These are phyloP conservation scores for Calonectria pseudoreteaudii DNA, from an alignment of 2,329 filamentous ascomycete genomes.

Conservation along the genomic window DNA sequence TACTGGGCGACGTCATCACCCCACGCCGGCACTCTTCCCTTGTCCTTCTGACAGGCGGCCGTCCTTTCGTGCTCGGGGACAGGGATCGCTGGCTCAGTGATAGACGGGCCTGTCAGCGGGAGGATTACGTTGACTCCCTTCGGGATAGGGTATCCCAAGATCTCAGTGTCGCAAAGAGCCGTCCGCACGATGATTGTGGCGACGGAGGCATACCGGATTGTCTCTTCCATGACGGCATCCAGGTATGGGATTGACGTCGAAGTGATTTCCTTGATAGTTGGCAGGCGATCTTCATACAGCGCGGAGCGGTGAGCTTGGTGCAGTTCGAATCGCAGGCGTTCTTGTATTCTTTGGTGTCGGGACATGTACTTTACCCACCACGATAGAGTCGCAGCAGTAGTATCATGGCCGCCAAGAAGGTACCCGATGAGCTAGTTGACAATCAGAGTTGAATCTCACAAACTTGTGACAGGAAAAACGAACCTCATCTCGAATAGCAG, in stretches of 20 bases:
- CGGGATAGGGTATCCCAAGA: constrained; percentile 49
- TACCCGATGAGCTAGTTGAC: constrained; percentile 40
- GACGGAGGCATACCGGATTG: constrained; percentile 46
- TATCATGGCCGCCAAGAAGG: constrained; percentile 46
- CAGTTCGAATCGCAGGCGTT: constrained; percentile 41
- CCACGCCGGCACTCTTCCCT: constrained; percentile 44
- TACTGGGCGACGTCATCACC: constrained; percentile 46
- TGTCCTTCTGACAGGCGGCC: constrained; percentile 36
- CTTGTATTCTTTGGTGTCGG: constrained; percentile 36
- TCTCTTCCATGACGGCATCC: constrained; percentile 53
- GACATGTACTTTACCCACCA: constrained; percentile 47
- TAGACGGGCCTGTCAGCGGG: constrained; percentile 43
- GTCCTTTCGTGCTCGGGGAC: constrained; percentile 46
- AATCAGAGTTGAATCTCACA: not conserved
- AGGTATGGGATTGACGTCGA: constrained; percentile 47
- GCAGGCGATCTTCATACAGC: constrained; percentile 35
- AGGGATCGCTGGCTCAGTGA: constrained; percentile 40
- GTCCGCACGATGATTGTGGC: constrained; percentile 46
- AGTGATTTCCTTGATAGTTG: constrained; percentile 46
- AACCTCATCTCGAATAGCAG: constrained; percentile 51
- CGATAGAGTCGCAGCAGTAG: constrained; percentile 41
- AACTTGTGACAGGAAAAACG: not conserved
- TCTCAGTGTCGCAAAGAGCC: constrained; percentile 46
- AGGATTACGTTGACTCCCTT: constrained; percentile 49
- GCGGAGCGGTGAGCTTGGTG: constrained; percentile 38